These are phyloP conservation scores for Panicum miliaceum DNA, from an alignment of 176 grass and related monocot genomes.

Conservation along the genomic window DNA sequence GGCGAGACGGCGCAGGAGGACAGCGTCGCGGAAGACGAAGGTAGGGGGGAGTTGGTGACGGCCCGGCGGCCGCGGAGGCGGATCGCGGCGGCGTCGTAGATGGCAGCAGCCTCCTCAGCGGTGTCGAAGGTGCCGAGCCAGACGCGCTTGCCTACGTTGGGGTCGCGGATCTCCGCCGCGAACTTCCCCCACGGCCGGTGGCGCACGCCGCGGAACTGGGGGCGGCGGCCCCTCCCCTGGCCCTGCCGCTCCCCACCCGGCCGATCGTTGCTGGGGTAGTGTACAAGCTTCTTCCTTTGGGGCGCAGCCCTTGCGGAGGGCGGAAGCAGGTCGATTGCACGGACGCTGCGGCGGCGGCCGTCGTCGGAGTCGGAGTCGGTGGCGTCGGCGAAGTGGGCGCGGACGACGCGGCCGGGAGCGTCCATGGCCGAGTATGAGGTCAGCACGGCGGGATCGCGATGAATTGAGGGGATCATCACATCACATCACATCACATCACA, in stretches of 20 bases:
- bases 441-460: no score
- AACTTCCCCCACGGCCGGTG: conserved; percentile 52
- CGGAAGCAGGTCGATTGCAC: background rate
- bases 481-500: no score
- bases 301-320: background rate
- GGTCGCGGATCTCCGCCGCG: conserved; percentile 63
- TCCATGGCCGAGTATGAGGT: no score
- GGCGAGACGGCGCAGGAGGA: conserved; percentile 1
- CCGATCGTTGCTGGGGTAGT: background rate
- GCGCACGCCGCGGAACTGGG: conserved; percentile 56
- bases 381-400: conserved; percentile 56
- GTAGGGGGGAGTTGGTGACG: conserved; percentile 49
- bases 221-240: background rate
- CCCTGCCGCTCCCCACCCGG: background rate
- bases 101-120: conserved; percentile 59
- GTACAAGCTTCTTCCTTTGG: background rate
- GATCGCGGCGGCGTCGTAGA: conserved; percentile 70
- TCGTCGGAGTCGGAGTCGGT: conserved; percentile 62
- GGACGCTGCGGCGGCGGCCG: background rate
- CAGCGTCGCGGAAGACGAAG: background rate
- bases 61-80: conserved; percentile 63
- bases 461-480: no score
- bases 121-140: conserved; percentile 86
- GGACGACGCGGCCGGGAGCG: background rate
- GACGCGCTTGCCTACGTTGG: conserved; percentile 46